Evolutionary conservation across 2,329 filamentous ascomycete species (phyloP), one percentile per base, ranked within the genome.

Genomic region (Cordyceps javanica): DNA sequence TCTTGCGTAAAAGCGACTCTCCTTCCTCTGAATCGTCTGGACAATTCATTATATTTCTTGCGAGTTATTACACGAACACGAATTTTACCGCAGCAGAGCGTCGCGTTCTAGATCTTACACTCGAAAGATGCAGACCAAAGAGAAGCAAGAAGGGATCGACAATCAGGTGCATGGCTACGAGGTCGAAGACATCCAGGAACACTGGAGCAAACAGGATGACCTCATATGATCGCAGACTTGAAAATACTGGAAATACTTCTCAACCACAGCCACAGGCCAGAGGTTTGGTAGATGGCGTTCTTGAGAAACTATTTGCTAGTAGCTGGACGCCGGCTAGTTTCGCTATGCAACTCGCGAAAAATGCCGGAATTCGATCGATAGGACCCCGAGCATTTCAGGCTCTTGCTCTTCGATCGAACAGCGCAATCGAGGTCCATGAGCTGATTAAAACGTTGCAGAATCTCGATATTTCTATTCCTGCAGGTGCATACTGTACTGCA

Each of bases 371-470:
- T 5, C 77, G 83, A 49, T 75, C 78, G 36, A 87, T 96, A 61
- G 91, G 91, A 0, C 87, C 91, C 0, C 74, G 88, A 19, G 88
- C 90, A 4, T 69, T 96, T 21, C 88, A 91, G 62, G 87, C 92
- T 46, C 83, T 96, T 69, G 90, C 86, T 3, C 70, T 88, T 11
- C 81, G 89, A 65, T 82, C 88, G 54, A 69, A 75, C 2, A 79
- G 79, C 10, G 69, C 83, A 0, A 72, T 78, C 32, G 80, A 77
- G 7, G 74, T 94, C n/a, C 66, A 77, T 25, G 68, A 74, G 1
- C 82, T 83, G 32, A 78, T 96, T 26, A 69, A 77, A 26, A 78
- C 83, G 55, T 75, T 96, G 3, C 75, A 81, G 60, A 73, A 77
- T 53, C 74, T 82, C 6, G 84, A 83, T 0, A 88, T 96, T 30